phyloP scores from a whole-genome alignment of 2,329 filamentous ascomycete species.

The Sarocladium brachiariae region DNA sequence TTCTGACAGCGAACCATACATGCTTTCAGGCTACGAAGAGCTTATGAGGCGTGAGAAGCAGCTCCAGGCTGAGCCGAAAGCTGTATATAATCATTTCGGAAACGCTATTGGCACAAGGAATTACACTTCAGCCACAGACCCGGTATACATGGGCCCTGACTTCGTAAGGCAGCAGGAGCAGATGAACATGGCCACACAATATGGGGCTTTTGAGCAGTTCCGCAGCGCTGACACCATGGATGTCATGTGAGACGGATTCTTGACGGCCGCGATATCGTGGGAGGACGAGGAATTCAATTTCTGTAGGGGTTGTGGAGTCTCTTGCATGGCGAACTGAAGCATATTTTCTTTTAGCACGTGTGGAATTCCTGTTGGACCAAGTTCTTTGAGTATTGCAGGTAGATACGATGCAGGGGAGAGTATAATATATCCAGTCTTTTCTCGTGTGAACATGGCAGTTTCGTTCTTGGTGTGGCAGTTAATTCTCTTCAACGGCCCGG shows the following conservation, averaged over 20 bases:
- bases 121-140: conserved; percentile 57
- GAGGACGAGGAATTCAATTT: neutral
- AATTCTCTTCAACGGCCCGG: too few species aligned
- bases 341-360: neutral
- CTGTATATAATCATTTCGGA: conserved; percentile 25
- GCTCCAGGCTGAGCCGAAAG: conserved; percentile 35
- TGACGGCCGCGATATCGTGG: neutral
- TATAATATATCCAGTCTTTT: neutral
- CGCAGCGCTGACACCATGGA: conserved; percentile 40
- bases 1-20: conserved; percentile 69
- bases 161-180: conserved; percentile 43
- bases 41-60: conserved; percentile 59
- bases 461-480: neutral
- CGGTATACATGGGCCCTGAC: conserved; percentile 52
- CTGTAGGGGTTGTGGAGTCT: neutral
- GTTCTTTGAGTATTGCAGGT: neutral
- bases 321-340: neutral
- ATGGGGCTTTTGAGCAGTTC: conserved; percentile 52
- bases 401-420: neutral
- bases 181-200: conserved; percentile 60
- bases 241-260: conserved; percentile 26
- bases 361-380: neutral
- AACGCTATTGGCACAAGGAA: conserved; percentile 27
- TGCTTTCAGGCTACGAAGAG: conserved; percentile 72
- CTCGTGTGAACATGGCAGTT: neutral